A percentile compares a stretch with the other conserved stretches of the same genome.
These are phyloP conservation scores for Hericium coralloides DNA, from an alignment of 768 basidiomycete species.

Conservation along the genomic window DNA sequence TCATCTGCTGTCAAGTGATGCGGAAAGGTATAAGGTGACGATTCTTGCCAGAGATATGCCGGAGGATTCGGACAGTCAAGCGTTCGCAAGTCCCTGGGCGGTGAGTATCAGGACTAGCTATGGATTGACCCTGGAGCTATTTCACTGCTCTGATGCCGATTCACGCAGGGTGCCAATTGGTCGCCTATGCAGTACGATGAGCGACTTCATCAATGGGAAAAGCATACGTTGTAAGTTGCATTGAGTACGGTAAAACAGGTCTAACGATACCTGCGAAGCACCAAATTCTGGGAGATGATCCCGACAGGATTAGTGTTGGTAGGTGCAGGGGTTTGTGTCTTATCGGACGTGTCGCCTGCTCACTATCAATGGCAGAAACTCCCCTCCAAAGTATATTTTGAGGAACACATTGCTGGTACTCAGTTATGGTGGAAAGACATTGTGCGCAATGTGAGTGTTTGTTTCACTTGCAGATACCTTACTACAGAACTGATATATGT, in stretches of 20 bases:
- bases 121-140: background rate
- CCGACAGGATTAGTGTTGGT: constrained; percentile 34
- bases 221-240: constrained; percentile 31
- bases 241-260: background rate
- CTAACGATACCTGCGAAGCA: no score
- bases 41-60: constrained; percentile 32
- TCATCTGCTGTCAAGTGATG: constrained; percentile 21
- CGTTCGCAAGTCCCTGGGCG: constrained; percentile 44
- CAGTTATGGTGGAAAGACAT: constrained; percentile 31
- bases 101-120: constrained; percentile 18
- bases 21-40: constrained; percentile 20
- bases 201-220: constrained; percentile 30
- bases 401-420: constrained; percentile 11
- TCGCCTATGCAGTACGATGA: constrained; percentile 28
- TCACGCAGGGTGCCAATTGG: constrained; percentile 37
- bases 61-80: constrained; percentile 31
- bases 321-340: constrained; percentile 2
- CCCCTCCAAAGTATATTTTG: constrained; percentile 27
- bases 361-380: constrained; percentile 21
- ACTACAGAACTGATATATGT: no score
- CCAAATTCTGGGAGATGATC: constrained; percentile 34
- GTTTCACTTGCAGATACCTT: no score
- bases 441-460: constrained; percentile 27
- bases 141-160: background rate
- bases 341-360: no score